phyloP scores from a whole-genome alignment of 805 yeast species.

The Wickerhamomyces rabaulensis region DNA sequence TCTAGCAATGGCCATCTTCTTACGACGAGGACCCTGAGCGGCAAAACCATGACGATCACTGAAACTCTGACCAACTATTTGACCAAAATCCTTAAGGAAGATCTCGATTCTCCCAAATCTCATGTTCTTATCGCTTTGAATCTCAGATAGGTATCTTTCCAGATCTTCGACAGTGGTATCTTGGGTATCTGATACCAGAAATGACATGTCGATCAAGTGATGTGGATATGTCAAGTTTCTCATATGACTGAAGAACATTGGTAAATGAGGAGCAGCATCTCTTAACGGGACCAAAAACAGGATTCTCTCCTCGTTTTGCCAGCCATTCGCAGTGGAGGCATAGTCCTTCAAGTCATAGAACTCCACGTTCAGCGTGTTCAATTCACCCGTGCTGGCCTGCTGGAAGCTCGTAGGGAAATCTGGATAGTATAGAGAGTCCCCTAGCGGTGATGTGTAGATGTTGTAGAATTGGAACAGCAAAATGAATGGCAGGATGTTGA shows the following conservation, averaged over 20 bases:
- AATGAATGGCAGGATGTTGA: slow-evolving; percentile 11
- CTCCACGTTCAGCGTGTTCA: slow-evolving; percentile 41
- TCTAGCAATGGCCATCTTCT: slow-evolving; percentile 92
- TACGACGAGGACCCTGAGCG: slow-evolving; percentile 93
- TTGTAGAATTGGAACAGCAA: slow-evolving; percentile 10
- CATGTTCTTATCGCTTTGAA: slow-evolving; percentile 60
- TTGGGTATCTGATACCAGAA: slow-evolving; percentile 83
- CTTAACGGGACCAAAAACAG: slow-evolving; percentile 85
- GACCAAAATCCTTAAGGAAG: slow-evolving; percentile 90
- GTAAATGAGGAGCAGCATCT: slow-evolving; percentile 87
- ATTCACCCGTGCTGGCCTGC: slow-evolving; percentile 18
- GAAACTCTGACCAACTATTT: slow-evolving; percentile 86
- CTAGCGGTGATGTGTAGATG: slow-evolving; percentile 5
- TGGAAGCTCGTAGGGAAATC: slow-evolving; percentile 30
- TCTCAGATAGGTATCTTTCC: slow-evolving; percentile 46
- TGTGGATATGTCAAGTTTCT: slow-evolving; percentile 81
- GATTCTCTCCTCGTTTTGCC: slow-evolving; percentile 75
- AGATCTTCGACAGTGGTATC: slow-evolving; percentile 80
- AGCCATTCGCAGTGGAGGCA: slow-evolving; percentile 65
- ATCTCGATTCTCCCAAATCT: slow-evolving; percentile 84
- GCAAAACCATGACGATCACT: slow-evolving; percentile 93
- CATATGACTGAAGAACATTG: slow-evolving; percentile 84
- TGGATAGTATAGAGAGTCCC: slow-evolving; percentile 24
- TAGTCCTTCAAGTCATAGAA: slow-evolving; percentile 70
- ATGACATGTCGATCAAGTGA: slow-evolving; percentile 74